These are phyloP conservation scores for Candida buenavistaensis DNA, from an alignment of 1,139 yeast species.

Conservation along the genomic window DNA sequence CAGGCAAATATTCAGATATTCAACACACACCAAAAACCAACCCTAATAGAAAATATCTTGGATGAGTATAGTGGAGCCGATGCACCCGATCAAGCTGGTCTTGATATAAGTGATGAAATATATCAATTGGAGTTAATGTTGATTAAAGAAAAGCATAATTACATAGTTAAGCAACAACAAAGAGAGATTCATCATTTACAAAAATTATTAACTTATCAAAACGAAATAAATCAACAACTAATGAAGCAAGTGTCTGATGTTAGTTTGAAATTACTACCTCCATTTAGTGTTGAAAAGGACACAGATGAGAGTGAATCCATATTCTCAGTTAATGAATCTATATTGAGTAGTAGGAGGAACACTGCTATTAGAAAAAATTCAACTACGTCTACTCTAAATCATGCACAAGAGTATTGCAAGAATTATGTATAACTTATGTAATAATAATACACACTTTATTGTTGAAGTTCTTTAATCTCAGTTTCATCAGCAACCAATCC, in stretches of 20 bases:
- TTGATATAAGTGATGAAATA: constrained; percentile 5
- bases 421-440: not conserved
- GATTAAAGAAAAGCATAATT: constrained; percentile 26
- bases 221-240: constrained; percentile 3
- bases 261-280: constrained; percentile 7
- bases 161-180: constrained; percentile 27
- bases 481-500: constrained; percentile 86
- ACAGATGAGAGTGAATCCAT: not conserved
- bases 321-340: not conserved
- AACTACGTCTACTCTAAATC: not conserved
- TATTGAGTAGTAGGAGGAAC: not conserved
- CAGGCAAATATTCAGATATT: constrained; percentile 25
- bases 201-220: constrained; percentile 17
- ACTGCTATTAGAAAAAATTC: not conserved
- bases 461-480: constrained; percentile 54
- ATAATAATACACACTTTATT: constrained; percentile 3
- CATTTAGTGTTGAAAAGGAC: constrained; percentile 3
- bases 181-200: constrained; percentile 29
- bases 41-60: constrained; percentile 4
- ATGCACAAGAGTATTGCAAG: not conserved
- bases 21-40: constrained; percentile 5
- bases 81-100: constrained; percentile 7
- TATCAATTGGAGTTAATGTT: constrained; percentile 27
- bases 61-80: constrained; percentile 1
- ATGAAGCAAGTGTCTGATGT: constrained; percentile 1